Conservation (phyloP, 345 rosid species). For the Lepidium aucheri region DNA sequence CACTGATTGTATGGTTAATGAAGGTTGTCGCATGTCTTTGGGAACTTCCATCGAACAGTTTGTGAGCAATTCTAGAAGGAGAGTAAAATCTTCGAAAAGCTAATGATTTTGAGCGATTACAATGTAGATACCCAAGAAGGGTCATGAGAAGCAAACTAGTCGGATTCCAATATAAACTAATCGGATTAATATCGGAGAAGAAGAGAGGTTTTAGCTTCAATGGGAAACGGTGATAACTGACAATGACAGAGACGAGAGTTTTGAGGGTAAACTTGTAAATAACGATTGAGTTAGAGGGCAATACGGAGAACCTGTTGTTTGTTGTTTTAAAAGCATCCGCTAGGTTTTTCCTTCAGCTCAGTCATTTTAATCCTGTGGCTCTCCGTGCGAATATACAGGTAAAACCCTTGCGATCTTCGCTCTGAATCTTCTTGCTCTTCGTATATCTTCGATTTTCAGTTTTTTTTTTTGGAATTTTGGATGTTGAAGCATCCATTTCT, state of each 20-base stretch:
- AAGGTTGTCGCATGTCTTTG: slow-evolving; percentile 16
- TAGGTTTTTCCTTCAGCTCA: slow-evolving; percentile 21
- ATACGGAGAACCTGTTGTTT: slow-evolving; percentile 17
- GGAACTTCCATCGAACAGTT: slow-evolving; percentile 31
- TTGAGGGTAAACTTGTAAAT: slow-evolving; percentile 20
- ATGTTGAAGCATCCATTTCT: not conserved
- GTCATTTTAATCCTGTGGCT: slow-evolving; percentile 3
- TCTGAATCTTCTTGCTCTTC: not conserved
- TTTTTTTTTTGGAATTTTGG: not conserved
- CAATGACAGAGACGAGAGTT: not conserved
- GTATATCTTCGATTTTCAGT: not conserved
- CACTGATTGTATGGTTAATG: slow-evolving; percentile 36
- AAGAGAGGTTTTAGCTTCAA: not conserved
- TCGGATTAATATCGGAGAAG: not conserved
- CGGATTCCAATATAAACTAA: not conserved
- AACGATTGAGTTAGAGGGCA: slow-evolving; percentile 1
- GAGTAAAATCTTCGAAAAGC: not conserved
- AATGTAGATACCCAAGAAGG: slow-evolving; percentile 12
- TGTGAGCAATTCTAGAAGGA: slow-evolving; percentile 16
- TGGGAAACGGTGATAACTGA: not conserved
- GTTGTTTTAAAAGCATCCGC: slow-evolving; percentile 23
- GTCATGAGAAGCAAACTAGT: slow-evolving; percentile 20
- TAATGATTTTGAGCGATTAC: slow-evolving; percentile 7
- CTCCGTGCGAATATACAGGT: slow-evolving; percentile 24
- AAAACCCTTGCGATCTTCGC: slow-evolving; percentile 20